Evolutionary conservation across 192 early-diverging fungal genomes (phyloP).

Genomic region (Cetraspora pellucida): DNA sequence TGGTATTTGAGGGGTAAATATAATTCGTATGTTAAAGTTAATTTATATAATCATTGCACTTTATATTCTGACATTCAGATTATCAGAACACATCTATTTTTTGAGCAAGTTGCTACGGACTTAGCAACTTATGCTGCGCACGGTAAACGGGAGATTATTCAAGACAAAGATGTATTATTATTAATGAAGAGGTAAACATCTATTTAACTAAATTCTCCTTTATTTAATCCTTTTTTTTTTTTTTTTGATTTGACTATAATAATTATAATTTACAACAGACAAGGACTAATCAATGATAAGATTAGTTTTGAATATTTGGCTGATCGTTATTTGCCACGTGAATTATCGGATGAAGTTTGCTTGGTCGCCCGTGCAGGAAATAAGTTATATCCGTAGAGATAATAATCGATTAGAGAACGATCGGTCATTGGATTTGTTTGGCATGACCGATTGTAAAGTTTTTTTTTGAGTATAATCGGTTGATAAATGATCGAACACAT

Average conservation of each 20-base stretch:
- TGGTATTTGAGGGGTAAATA: slow-evolving; percentile 37
- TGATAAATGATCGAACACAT: too few relatives aligned
- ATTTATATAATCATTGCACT: background rate
- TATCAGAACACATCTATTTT: slow-evolving; percentile 35
- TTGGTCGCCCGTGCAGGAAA: slow-evolving; percentile 27
- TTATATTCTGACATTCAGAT: background rate
- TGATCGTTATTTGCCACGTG: slow-evolving; percentile 33
- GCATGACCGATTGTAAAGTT: too few relatives aligned
- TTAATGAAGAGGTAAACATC: slow-evolving; percentile 38
- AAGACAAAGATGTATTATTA: slow-evolving; percentile 33
- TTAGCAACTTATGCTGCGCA: slow-evolving; percentile 22
- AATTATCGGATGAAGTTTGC: slow-evolving; percentile 36
- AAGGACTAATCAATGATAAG: slow-evolving; percentile 31
- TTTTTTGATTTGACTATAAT: background rate
- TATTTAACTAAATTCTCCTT: background rate
- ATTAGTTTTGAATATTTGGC: slow-evolving; percentile 32
- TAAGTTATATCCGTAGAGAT: slow-evolving; percentile 21
- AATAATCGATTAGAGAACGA: too few relatives aligned
- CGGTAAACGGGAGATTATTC: slow-evolving; percentile 26
- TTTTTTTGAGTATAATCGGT: too few relatives aligned
- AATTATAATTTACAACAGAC: slow-evolving; percentile 17
- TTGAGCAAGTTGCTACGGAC: slow-evolving; percentile 35
- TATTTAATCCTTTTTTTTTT: background rate
- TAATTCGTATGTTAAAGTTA: background rate
- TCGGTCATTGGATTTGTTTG: too few relatives aligned